Evolutionary conservation across 345 rosid genomes (phyloP).

Genomic region (Aquilaria sinensis): DNA sequence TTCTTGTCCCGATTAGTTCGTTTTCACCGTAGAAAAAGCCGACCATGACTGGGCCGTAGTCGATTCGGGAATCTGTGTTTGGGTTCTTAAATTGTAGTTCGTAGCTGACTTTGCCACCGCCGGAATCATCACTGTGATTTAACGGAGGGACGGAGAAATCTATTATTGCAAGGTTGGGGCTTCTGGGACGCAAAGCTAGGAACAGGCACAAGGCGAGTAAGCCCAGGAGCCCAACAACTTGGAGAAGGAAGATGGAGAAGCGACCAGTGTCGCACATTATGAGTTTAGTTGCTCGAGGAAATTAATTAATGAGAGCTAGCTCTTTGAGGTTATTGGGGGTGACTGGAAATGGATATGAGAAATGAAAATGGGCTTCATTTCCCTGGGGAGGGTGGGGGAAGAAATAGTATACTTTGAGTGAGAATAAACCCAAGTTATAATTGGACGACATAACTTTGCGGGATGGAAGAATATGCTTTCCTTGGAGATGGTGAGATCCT

Average conservation of each 20-base stretch:
- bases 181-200: slow-evolving; percentile 29
- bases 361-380: neutral
- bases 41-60: slow-evolving; percentile 29
- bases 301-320: no score
- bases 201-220: slow-evolving; percentile 28
- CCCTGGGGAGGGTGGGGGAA: neutral
- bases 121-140: neutral
- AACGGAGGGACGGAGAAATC: slow-evolving; percentile 23
- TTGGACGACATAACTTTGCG: neutral
- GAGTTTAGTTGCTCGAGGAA: no score
- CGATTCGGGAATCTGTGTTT: slow-evolving; percentile 31
- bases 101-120: slow-evolving; percentile 14
- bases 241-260: slow-evolving; percentile 31
- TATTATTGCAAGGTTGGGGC: slow-evolving; percentile 19
- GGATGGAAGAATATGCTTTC: neutral
- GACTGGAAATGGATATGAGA: neutral
- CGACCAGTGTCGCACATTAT: slow-evolving; percentile 16
- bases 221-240: slow-evolving; percentile 27
- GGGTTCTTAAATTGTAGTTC: slow-evolving; percentile 27
- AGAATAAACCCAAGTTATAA: neutral
- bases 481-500: no score
- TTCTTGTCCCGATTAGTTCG: slow-evolving; percentile 13
- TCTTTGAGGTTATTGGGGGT: neutral
- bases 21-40: slow-evolving; percentile 25
- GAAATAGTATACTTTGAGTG: slow-evolving; percentile 6